Evolutionary conservation across 805 yeast species (phyloP).

Genomic region (Torulaspora indica): DNA sequence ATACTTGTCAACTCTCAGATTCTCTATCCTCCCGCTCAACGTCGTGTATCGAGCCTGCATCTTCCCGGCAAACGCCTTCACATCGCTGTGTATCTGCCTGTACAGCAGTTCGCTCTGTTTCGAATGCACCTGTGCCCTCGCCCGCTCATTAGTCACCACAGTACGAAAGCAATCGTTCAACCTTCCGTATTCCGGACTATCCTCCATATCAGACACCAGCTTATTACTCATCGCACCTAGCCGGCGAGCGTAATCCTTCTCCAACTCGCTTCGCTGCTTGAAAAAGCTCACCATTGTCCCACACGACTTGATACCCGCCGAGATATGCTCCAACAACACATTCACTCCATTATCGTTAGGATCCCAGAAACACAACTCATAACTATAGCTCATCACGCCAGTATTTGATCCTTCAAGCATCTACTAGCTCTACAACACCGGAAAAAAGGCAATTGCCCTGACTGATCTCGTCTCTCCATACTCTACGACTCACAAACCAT

Average conservation of each 20-base stretch:
- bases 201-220: conserved; percentile 21
- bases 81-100: conserved; percentile 25
- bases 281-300: conserved; percentile 27
- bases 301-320: conserved; percentile 29
- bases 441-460: no score
- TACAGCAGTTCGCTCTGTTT: conserved; percentile 30
- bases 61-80: conserved; percentile 26
- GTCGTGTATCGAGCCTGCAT: conserved; percentile 30
- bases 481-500: not conserved
- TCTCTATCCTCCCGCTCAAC: conserved; percentile 31
- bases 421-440: not conserved
- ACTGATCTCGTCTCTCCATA: not conserved
- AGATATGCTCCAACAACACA: conserved; percentile 28
- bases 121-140: conserved; percentile 31
- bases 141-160: conserved; percentile 23
- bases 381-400: conserved; percentile 27
- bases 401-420: not conserved
- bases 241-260: conserved; percentile 34
- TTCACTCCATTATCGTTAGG: conserved; percentile 34
- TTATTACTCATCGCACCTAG: conserved; percentile 33
- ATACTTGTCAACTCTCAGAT: conserved; percentile 28
- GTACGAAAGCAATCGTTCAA: conserved; percentile 19
- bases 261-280: conserved; percentile 31
- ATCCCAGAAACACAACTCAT: conserved; percentile 36
- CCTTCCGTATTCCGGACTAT: conserved; percentile 31